Base-by-base conservation (phyloP, 2,329 filamentous ascomycete species). In the Pseudocercospora cruenta region DNA sequence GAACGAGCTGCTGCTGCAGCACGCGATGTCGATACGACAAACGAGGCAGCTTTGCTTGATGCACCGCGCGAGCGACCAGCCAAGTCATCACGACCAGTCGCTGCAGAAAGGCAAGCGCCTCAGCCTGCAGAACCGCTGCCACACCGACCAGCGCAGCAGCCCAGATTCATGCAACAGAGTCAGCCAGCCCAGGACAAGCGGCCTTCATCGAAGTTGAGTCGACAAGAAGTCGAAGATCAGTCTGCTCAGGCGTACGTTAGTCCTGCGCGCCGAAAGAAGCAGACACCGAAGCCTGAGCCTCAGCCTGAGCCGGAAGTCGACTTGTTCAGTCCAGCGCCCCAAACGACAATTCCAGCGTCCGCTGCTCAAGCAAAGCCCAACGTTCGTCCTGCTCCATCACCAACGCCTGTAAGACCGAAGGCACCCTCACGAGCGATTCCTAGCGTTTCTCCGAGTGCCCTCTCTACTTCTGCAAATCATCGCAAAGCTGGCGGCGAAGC, bases 191-290 rank as follows among this genome's bases (percentile, higher is more conserved):
- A 70, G 28, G 71, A 74, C 36, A 71, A 76, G 60, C 78, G 82
- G n/a, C 80, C 82, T 22, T 64, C 78, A 66, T 63, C 83, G 85
- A 89, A 90, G 62, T 82, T 97, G 12, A 91, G 86, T 67, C 89
- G 91, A 70, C 86, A 93, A 74, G 87, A 87, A 0, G 84, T 90
- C 10, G 93, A 97, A 75, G 91, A 96, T 68, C 90, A 97, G 77
- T 89, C 87, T 58, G 86, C 91, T 14, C 89, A 96, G 72, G 91
- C 90, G 31, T 97, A 98, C 77, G 85, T 97, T 63, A 97, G 94
- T 76, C 92, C 93, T 58, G 91, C 91, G 22, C 86, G 93, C 71
- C 87, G 93, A 74, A 94, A 90, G 78, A 92, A 90, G 77, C 79
- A 87, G 2, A 83, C 85, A 9, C 85, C 82, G n/a, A 69, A 72